Evolutionary conservation across 192 early-diverging fungal species (phyloP).

Genomic region (Coemansia sp.): DNA sequence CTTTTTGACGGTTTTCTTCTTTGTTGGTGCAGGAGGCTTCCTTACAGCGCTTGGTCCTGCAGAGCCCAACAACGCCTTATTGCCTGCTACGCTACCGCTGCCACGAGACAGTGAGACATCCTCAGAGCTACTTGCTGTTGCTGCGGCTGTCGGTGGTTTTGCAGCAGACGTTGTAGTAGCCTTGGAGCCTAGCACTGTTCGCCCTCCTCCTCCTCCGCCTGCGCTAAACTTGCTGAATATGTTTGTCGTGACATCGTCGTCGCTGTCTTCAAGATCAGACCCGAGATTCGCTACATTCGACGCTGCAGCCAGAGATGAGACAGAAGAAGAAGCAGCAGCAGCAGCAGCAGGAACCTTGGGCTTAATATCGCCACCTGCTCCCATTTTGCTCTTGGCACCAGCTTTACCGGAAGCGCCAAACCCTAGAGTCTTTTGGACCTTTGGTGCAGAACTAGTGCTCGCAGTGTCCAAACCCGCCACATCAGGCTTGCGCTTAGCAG

Average conservation of each 20-base stretch:
- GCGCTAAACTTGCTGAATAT: conserved; percentile 43
- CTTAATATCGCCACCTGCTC: background rate
- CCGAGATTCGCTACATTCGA: conserved; percentile 30
- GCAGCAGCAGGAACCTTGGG: background rate
- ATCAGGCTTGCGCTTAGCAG: conserved; percentile 52
- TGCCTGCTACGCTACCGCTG: background rate
- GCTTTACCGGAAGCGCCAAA: background rate
- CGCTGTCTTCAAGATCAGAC: conserved; percentile 53
- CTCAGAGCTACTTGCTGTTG: conserved; percentile 1
- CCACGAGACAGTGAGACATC: too few relatives aligned
- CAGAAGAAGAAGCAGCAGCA: too few relatives aligned
- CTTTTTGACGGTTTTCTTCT: conserved; percentile 12
- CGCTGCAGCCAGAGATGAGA: background rate
- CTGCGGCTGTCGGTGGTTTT: background rate
- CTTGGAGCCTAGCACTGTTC: background rate
- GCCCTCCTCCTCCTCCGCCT: conserved; percentile 4
- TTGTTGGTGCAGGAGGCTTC: background rate
- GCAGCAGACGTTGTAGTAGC: conserved; percentile 1
- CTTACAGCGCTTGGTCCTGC: background rate
- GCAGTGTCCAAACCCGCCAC: background rate
- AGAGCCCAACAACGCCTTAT: background rate
- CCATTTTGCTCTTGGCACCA: background rate
- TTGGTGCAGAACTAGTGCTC: background rate
- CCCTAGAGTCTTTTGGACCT: conserved; percentile 1
- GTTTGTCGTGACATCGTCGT: conserved; percentile 38